These are phyloP conservation scores for Lodderomyces metapsilosis DNA, from an alignment of 1,139 yeast genomes.

Conservation along the genomic window DNA sequence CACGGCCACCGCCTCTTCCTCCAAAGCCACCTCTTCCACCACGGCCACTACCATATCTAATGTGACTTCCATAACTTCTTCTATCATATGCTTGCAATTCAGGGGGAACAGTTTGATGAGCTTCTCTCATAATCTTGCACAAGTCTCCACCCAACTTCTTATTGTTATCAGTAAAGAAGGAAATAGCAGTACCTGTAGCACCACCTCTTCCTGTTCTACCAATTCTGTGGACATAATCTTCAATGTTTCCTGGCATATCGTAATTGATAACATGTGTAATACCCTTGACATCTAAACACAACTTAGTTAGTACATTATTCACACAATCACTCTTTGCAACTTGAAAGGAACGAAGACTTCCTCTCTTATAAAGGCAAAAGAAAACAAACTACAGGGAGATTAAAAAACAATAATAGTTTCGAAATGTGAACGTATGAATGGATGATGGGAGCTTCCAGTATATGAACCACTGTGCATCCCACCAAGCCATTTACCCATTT, in stretches of 20 bases:
- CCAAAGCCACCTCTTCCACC: conserved; percentile 59
- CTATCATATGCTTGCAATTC: conserved; percentile 58
- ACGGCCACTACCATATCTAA: conserved; percentile 52
- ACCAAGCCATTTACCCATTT: conserved; percentile 1
- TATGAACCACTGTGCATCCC: background rate
- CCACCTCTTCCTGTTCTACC: conserved; percentile 99
- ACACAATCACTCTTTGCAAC: no score
- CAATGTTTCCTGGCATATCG: conserved; percentile 97
- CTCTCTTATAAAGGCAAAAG: no score
- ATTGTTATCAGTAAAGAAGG: conserved; percentile 89
- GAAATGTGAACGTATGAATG: background rate
- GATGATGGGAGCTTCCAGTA: background rate
- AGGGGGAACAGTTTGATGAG: conserved; percentile 82
- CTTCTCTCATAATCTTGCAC: conserved; percentile 89
- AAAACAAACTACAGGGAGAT: background rate
- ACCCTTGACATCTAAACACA: conserved; percentile 85
- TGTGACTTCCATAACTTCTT: conserved; percentile 53
- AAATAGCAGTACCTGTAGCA: conserved; percentile 89
- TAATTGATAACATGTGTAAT: conserved; percentile 89
- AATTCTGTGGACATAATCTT: conserved; percentile 93
- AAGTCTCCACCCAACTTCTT: conserved; percentile 88
- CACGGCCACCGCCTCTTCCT: conserved; percentile 30
- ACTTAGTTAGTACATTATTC: conserved; percentile 1
- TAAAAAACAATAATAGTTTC: background rate
- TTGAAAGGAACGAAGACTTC: background rate